Evolutionary conservation across 208 protist species (phyloP).

Genomic region (Leishmania guyanensis): DNA sequence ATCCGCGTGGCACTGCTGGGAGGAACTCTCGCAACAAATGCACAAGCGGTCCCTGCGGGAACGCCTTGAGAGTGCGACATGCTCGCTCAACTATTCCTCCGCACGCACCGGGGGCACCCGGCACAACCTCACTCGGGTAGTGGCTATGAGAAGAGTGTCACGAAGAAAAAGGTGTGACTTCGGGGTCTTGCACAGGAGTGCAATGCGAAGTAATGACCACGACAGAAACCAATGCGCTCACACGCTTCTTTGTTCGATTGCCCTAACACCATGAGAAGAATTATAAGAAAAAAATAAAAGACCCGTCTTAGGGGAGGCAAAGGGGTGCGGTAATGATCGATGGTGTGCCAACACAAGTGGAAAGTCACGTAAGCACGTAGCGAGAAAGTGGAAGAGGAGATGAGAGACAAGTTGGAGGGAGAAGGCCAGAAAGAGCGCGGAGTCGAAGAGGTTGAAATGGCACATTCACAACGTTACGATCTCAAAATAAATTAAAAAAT

Average conservation of each 20-base stretch:
- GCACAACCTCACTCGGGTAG: too few species aligned
- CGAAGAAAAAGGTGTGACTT: too few species aligned
- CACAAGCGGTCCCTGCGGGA: neutral
- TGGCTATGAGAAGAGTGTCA: too few species aligned
- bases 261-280: neutral
- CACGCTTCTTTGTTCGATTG: too few species aligned
- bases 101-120: too few species aligned
- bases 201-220: too few species aligned
- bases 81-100: neutral
- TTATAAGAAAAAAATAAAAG: constrained; percentile 1
- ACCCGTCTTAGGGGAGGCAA: too few species aligned
- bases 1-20: neutral
- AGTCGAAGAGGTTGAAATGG: neutral
- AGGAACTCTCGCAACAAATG: neutral
- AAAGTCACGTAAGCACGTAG: neutral
- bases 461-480: neutral
- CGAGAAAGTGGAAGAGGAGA: neutral
- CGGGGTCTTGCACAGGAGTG: too few species aligned
- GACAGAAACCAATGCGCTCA: too few species aligned
- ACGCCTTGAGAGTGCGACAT: neutral
- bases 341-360: neutral
- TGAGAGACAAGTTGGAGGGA: neutral
- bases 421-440: neutral
- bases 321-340: neutral
- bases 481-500: neutral